Evolutionary conservation across 225 moss, liverwort and hornwort species (phyloP).

Genomic region (Ulota crispa): DNA sequence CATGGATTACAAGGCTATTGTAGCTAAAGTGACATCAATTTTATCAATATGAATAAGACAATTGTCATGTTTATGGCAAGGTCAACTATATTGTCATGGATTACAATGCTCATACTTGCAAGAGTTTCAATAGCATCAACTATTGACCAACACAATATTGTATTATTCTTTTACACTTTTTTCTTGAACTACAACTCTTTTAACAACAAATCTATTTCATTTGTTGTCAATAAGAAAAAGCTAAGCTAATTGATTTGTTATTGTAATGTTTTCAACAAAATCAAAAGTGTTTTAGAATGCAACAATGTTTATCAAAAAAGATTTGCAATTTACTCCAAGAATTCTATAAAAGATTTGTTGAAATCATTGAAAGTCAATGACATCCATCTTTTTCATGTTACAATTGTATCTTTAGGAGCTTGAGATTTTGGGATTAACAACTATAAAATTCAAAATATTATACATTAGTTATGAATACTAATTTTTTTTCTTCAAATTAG

Average conservation of each 20-base stretch:
- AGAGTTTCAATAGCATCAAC: background rate
- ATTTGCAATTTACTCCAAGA: too few relatives aligned
- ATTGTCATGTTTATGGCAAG: too few relatives aligned
- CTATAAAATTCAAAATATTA: too few relatives aligned
- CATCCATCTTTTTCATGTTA: background rate
- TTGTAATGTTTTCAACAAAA: background rate
- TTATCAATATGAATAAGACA: too few relatives aligned
- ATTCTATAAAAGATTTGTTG: background rate
- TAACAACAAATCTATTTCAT: background rate
- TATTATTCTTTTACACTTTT: background rate
- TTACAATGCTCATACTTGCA: background rate
- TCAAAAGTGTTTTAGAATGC: too few relatives aligned
- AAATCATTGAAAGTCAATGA: background rate
- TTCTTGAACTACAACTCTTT: background rate
- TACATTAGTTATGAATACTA: background rate
- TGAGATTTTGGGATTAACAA: background rate
- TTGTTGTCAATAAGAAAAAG: background rate
- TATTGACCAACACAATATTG: background rate
- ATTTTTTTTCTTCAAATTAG: too few relatives aligned
- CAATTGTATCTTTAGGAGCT: background rate
- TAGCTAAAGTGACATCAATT: too few relatives aligned
- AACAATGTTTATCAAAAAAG: too few relatives aligned
- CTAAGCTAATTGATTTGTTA: fast-evolving
- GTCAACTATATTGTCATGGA: background rate
- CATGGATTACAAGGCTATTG: background rate